Base-by-base conservation (phyloP, 2,329 filamentous ascomycete species). In the Incumbomyces delicatus region DNA sequence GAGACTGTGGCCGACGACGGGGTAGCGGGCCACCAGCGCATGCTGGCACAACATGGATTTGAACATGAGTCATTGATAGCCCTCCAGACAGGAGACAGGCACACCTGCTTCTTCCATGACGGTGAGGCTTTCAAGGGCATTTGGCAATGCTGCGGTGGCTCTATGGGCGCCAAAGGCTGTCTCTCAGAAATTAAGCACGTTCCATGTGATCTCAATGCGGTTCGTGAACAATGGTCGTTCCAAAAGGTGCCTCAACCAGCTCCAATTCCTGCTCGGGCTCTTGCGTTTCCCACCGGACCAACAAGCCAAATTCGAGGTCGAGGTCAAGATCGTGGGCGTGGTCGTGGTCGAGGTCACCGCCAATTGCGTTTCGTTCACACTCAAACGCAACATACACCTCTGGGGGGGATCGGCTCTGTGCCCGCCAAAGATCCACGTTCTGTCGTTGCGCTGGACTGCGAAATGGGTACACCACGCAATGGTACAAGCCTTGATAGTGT, bases 381-480 rank as follows among this genome's bases (percentile, higher is more conserved):
- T 8, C 22, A 27, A 27, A 27, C 8, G 22, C 22, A 27, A 27
- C 5, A 27, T 27, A 27, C 22, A 27, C 22, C 22, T 27, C 22
- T 4, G 22, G 22, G 22, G 8, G 8, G 5, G 8, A 27, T 27
- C 22, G 8, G 22, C 22, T 27, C 22, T 27, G 22, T 8, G 8
- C 8, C 22, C 22, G 8, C 8, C 22, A 42, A 32, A 46, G 14
- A 16, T 11, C 48, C 27, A 27, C 37, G 51, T 22, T 13, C 14
- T 2, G 62, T 59, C 2, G 66, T 78, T 2, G 72, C 68, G 0
- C 60, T 79, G 2, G 74, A 77, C 50, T 78, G 75, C 51, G 75
- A 78, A 52, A 77, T 78, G 73, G 74, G 75, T 13, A 66, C 63
- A 0, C 61, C 69, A 1, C 52, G 54, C 7, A 60, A 60, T 4